Evolutionary conservation across 202 grass and related monocot genomes (phyloP), one percentile per base, ranked within the genome.

Genomic region (Saccharum hybrid): DNA sequence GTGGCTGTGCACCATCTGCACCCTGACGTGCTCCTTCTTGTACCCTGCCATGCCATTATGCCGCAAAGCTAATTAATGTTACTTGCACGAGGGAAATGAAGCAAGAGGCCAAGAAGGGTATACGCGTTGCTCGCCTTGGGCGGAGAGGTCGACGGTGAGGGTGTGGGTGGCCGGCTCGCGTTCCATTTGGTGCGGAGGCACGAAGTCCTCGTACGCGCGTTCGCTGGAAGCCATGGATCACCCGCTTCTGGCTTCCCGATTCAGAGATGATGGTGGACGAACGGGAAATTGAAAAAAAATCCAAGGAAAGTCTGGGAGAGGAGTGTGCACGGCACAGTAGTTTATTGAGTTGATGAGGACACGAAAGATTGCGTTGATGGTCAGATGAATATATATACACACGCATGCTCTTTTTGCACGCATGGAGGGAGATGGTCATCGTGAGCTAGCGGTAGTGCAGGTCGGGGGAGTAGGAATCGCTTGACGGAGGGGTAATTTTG

Each of bases 11-110:
- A 93, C 71, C 74, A 75, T 9, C 75, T 85, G 85, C 82, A 98
- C 85, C 70, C 34, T 85, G 49, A 98, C 80, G 45, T 98, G 80
- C 43, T 95, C 95, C 83, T 93, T 93, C 85, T 63, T 85, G 85
- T 88, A 98, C 41, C 90, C 94, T 97, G 79, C 51, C 48, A 18
- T 26, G 14, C 43, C 51, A 21, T 30, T 30, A 30, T 14, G 56
- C n/a, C 56, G 3, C 10, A 4, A 10, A 63, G 23, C 10, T 30
- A 31, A 15, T 30, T 8, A 31, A 64, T 15, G 62, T 63, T 63
- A 4, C 61, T 13, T 64, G 28, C 61, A 15, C 1, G 26, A 31
- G 61, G 12, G 14, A 33, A 30, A 63, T 13, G 61, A 63, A 63
- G 3, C 26, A 26, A 62, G 10, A 61, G 26, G 1, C 0, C 33